Evolutionary conservation across 2,329 filamentous ascomycete genomes (phyloP).

Genomic region (Colletotrichum theobromicola): DNA sequence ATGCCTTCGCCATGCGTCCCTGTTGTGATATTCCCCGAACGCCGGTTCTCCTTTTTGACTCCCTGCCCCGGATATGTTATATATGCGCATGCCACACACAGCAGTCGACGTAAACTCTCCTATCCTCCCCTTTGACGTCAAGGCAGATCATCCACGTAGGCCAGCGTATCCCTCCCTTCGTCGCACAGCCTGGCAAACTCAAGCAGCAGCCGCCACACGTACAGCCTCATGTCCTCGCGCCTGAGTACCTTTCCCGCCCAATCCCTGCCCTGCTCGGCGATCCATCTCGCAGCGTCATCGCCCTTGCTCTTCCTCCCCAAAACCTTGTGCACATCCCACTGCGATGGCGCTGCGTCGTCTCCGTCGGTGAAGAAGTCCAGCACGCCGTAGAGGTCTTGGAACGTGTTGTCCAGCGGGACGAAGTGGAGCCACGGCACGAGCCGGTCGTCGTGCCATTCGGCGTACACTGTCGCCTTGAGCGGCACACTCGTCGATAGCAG

Average conservation of each 20-base stretch:
- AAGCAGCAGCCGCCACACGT: slow-evolving; percentile 65
- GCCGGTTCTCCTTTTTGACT: neutral
- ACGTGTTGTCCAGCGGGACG: slow-evolving; percentile 73
- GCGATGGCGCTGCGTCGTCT: slow-evolving; percentile 17
- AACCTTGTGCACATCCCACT: slow-evolving; percentile 9
- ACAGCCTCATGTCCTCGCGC: slow-evolving; percentile 70
- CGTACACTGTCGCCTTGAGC: slow-evolving; percentile 75
- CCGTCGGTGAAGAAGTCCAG: slow-evolving; percentile 70
- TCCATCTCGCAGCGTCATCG: slow-evolving; percentile 62
- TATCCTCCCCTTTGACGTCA: neutral
- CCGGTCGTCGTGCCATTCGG: slow-evolving; percentile 77
- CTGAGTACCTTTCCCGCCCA: slow-evolving; percentile 69
- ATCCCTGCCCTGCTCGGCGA: slow-evolving; percentile 62
- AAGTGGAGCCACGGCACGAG: slow-evolving; percentile 76
- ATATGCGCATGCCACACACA: neutral
- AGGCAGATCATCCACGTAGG: slow-evolving; percentile 48
- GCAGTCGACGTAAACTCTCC: neutral
- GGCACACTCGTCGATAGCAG: slow-evolving; percentile 68
- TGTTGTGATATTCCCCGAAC: neutral
- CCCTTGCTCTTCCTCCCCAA: slow-evolving; percentile 31
- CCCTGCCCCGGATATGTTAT: neutral
- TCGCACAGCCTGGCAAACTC: slow-evolving; percentile 61
- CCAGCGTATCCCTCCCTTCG: slow-evolving; percentile 46
- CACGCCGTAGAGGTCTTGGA: slow-evolving; percentile 68
- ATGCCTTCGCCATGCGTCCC: neutral